Percentiles rank a stretch among this genome's conserved stretches.
phyloP scores from a whole-genome alignment of 805 yeast species.

The Starmerella apis region DNA sequence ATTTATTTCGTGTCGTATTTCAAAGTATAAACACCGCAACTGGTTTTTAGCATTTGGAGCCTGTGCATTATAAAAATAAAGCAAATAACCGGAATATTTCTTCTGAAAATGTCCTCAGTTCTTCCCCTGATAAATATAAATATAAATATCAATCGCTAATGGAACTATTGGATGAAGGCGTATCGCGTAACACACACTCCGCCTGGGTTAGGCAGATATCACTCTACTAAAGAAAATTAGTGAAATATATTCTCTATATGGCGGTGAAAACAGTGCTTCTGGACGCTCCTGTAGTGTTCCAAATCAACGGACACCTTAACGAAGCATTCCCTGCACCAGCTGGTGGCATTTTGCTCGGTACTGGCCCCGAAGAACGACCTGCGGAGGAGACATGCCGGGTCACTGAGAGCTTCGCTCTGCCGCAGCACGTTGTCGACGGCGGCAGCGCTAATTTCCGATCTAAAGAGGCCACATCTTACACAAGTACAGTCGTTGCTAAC shows the following conservation, averaged over 20 bases:
- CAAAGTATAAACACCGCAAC: no score
- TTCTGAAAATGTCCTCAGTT: no score
- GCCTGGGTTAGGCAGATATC: background rate
- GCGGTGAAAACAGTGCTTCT: constrained; percentile 20
- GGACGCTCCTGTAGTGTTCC: constrained; percentile 25
- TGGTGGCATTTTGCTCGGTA: constrained; percentile 27
- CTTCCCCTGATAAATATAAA: no score
- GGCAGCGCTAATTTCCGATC: constrained; percentile 52
- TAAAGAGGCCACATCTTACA: constrained; percentile 55
- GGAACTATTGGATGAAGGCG: background rate
- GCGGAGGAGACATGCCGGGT: constrained; percentile 18
- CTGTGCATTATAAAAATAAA: no score
- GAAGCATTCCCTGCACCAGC: constrained; percentile 25
- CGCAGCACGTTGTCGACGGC: constrained; percentile 44
- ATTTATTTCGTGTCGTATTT: no score
- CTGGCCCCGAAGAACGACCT: constrained; percentile 19
- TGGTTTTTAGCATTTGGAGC: no score
- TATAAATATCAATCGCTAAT: background rate
- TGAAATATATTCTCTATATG: constrained; percentile 2
- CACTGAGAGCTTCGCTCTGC: constrained; percentile 50
- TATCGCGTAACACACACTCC: background rate
- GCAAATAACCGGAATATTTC: no score
- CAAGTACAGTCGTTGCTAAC: constrained; percentile 52
- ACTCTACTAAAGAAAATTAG: background rate
- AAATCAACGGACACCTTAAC: constrained; percentile 26